phyloP scores from a whole-genome alignment of 2,329 filamentous ascomycete genomes.

The Nigrospora oryzae region DNA sequence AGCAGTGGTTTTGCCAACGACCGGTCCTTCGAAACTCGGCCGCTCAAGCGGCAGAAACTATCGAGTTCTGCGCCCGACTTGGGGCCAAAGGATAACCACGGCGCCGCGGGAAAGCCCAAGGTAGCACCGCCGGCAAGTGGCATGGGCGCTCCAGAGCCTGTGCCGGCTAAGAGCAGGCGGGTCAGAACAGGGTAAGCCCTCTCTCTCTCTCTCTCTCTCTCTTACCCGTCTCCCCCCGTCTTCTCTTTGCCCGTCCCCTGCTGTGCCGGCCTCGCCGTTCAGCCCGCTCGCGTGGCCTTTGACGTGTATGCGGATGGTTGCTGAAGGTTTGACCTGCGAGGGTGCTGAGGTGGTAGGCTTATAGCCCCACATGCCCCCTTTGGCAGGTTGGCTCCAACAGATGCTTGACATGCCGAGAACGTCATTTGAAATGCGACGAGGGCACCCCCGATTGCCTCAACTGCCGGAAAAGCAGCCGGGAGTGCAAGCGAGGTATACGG shows the following conservation, averaged over 20 bases:
- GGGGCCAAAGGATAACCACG: conserved; percentile 6
- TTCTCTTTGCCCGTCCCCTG: background rate
- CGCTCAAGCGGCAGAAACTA: conserved; percentile 18
- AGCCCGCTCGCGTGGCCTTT: background rate
- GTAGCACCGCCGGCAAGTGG: conserved; percentile 6
- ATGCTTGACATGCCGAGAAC: conserved; percentile 81
- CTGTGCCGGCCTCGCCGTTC: too few relatives aligned
- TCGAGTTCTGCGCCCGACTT: conserved; percentile 4
- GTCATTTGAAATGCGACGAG: conserved; percentile 89
- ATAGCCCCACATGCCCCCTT: background rate
- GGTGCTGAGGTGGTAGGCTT: background rate
- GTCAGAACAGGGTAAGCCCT: conserved; percentile 57
- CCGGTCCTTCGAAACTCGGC: conserved; percentile 12
- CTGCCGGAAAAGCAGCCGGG: conserved; percentile 77
- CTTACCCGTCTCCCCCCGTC: background rate
- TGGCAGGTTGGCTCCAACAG: background rate
- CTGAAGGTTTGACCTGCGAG: background rate
- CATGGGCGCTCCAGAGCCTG: conserved; percentile 13
- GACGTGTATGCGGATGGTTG: background rate
- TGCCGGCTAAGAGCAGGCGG: conserved; percentile 61
- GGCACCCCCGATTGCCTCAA: conserved; percentile 58
- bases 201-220: background rate
- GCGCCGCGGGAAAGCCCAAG: conserved; percentile 2
- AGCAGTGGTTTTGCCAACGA: conserved; percentile 15
- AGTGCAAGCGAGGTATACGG: conserved; percentile 78